phyloP scores from a whole-genome alignment of 2,329 filamentous ascomycete genomes.

The Microcyclospora tardicrescens region DNA sequence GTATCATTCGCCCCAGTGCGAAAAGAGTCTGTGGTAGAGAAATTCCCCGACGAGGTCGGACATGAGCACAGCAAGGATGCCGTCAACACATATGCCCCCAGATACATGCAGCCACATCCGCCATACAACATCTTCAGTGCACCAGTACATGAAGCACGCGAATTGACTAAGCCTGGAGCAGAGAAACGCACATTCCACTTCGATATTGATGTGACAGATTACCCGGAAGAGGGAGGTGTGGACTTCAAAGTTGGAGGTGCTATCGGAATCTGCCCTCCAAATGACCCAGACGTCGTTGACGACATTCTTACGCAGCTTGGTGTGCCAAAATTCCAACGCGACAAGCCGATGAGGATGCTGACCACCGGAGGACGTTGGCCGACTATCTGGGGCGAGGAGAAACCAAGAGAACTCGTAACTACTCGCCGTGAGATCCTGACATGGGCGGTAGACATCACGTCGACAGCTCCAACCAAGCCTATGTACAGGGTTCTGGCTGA shows the following conservation, averaged over 20 bases:
- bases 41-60: slow-evolving; percentile 35
- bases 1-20: slow-evolving; percentile 37
- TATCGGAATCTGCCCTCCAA: slow-evolving; percentile 84
- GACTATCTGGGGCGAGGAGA: slow-evolving; percentile 92
- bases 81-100: slow-evolving; percentile 56
- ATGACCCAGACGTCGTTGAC: slow-evolving; percentile 63
- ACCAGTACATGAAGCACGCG: slow-evolving; percentile 70
- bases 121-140: slow-evolving; percentile 86
- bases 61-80: slow-evolving; percentile 27
- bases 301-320: slow-evolving; percentile 71
- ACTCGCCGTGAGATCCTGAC: slow-evolving; percentile 84
- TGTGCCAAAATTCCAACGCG: slow-evolving; percentile 68
- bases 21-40: slow-evolving; percentile 38
- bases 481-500: slow-evolving; percentile 78
- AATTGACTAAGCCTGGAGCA: slow-evolving; percentile 75
- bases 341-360: slow-evolving; percentile 67
- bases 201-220: slow-evolving; percentile 90
- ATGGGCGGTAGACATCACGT: slow-evolving; percentile 92
- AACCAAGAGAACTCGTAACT: slow-evolving; percentile 72
- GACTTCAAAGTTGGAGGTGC: slow-evolving; percentile 96
- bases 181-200: slow-evolving; percentile 98
- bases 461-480: slow-evolving; percentile 78
- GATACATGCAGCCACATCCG: slow-evolving; percentile 86
- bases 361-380: slow-evolving; percentile 82
- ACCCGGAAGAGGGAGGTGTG: slow-evolving; percentile 67